Conservation (phyloP, 495 filamentous ascomycete genomes). For the Cairneyella variabilis region DNA sequence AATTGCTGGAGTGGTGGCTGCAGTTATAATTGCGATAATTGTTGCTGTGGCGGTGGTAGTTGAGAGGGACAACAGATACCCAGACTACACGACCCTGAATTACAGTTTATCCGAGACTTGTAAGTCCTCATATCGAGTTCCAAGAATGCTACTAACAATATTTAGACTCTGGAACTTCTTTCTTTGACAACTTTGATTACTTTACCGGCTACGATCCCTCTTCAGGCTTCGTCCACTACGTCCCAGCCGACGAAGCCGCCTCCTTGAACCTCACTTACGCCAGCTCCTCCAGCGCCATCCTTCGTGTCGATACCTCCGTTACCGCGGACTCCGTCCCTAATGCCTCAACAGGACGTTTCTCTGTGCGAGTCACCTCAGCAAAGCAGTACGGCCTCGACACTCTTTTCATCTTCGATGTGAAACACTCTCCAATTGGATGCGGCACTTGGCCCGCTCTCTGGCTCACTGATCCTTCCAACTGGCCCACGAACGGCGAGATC, state of each 20-base stretch:
- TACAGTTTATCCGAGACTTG: constrained; percentile 51
- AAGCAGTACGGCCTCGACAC: constrained; percentile 41
- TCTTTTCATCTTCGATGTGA: constrained; percentile 51
- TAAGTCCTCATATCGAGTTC: constrained; percentile 11
- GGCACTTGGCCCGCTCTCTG: constrained; percentile 54
- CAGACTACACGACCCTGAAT: constrained; percentile 44
- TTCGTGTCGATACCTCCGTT: constrained; percentile 46
- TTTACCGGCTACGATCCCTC: constrained; percentile 50
- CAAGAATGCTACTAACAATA: constrained; percentile 1
- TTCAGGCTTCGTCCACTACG: constrained; percentile 48
- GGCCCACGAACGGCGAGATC: constrained; percentile 69
- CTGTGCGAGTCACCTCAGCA: constrained; percentile 51
- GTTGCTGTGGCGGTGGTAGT: constrained; percentile 51
- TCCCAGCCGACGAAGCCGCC: constrained; percentile 26
- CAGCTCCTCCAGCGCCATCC: constrained; percentile 40
- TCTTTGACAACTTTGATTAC: constrained; percentile 52
- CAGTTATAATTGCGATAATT: constrained; percentile 46
- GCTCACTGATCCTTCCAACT: constrained; percentile 50
- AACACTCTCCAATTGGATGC: constrained; percentile 31
- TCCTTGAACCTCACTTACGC: constrained; percentile 49
- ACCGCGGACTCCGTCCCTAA: constrained; percentile 27
- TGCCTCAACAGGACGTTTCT: constrained; percentile 43
- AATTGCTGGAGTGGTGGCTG: constrained; percentile 30
- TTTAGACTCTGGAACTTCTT: constrained; percentile 39
- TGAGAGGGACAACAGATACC: constrained; percentile 43